A percentile compares a stretch with the other conserved stretches of the same genome.
phyloP scores from a whole-genome alignment of 495 filamentous ascomycete genomes.

The Penicillium fimorum region DNA sequence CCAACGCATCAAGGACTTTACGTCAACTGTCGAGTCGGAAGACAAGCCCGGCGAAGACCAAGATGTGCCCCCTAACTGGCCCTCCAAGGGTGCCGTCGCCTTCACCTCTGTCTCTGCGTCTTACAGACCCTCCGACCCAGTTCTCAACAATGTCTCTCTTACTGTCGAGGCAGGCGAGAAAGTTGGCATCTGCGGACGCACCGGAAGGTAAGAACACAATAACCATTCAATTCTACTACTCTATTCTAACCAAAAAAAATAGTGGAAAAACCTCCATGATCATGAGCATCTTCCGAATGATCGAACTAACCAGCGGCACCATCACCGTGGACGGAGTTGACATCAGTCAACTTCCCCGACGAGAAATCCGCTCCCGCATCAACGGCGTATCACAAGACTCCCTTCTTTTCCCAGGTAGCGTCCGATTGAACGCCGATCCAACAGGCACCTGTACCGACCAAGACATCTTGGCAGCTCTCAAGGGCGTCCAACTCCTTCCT shows the following conservation, averaged over 20 bases:
- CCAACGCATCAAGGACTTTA: constrained; percentile 57
- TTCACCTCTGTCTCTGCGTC: constrained; percentile 45
- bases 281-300: constrained; percentile 54
- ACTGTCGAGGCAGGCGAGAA: constrained; percentile 56
- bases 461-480: constrained; percentile 47
- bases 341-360: constrained; percentile 45
- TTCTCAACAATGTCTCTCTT: constrained; percentile 51
- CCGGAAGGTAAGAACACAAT: constrained; percentile 39
- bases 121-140: constrained; percentile 42
- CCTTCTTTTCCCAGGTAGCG: constrained; percentile 47
- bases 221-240: neutral
- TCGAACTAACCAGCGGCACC: constrained; percentile 42
- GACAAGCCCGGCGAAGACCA: constrained; percentile 40
- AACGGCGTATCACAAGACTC: constrained; percentile 59
- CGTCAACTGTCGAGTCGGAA: constrained; percentile 48
- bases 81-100: constrained; percentile 49
- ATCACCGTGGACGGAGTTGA: constrained; percentile 51
- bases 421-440: constrained; percentile 52
- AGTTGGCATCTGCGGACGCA: constrained; percentile 52
- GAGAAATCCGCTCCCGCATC: constrained; percentile 47
- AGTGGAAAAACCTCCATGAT: constrained; percentile 52
- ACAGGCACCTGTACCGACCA: constrained; percentile 27
- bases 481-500: constrained; percentile 47
- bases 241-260: neutral
- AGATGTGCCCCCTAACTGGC: constrained; percentile 47